phyloP scores from a whole-genome alignment of 805 yeast genomes.

The Kodamaea neixiangensis region DNA sequence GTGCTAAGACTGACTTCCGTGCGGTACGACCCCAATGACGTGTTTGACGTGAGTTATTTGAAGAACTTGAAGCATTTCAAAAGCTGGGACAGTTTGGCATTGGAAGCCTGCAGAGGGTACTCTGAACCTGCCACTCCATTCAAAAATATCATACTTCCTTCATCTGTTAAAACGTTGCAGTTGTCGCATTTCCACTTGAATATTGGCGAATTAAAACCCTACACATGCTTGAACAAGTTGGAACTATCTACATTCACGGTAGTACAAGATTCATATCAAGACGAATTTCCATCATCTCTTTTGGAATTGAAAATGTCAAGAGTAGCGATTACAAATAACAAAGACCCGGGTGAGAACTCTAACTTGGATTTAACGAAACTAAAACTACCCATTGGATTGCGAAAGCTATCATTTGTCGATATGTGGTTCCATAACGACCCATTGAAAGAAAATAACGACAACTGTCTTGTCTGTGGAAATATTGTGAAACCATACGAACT shows the following conservation, averaged over 20 bases:
- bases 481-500: background rate
- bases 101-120: background rate
- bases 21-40: background rate
- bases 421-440: constrained; percentile 3
- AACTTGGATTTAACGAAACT: background rate
- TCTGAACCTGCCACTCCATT: constrained; percentile 1
- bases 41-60: background rate
- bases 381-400: background rate
- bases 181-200: background rate
- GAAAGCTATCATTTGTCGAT: background rate
- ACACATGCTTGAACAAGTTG: background rate
- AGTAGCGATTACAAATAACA: background rate
- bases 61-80: background rate
- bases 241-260: background rate
- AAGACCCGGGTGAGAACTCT: background rate
- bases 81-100: background rate
- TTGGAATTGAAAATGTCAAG: constrained; percentile 1
- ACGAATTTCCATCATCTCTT: background rate
- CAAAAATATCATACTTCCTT: background rate
- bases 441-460: background rate
- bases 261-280: background rate
- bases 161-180: background rate
- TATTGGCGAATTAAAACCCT: background rate
- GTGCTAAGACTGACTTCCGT: background rate
- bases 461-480: background rate